Conservation (phyloP, 345 rosid species). For the Viola odorata region DNA sequence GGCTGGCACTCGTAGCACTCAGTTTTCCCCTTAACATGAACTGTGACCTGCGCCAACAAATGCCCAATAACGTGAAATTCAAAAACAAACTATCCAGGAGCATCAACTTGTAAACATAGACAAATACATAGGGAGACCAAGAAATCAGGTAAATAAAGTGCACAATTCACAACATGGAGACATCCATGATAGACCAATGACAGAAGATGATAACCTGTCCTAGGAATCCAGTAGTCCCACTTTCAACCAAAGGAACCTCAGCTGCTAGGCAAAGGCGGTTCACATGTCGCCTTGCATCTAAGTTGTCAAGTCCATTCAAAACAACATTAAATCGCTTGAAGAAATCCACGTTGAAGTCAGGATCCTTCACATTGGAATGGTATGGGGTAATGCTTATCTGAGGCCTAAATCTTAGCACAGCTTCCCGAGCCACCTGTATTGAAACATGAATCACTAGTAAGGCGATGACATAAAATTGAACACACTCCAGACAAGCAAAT, state of each 20-base stretch:
- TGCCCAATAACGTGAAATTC: slow-evolving; percentile 7
- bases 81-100: slow-evolving; percentile 7
- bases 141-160: background rate
- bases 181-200: background rate
- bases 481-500: background rate
- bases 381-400: slow-evolving; percentile 68
- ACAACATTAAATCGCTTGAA: slow-evolving; percentile 92
- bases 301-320: slow-evolving; percentile 92
- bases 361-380: slow-evolving; percentile 88
- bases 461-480: background rate
- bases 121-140: background rate
- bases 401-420: slow-evolving; percentile 90
- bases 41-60: slow-evolving; percentile 58
- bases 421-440: slow-evolving; percentile 91
- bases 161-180: background rate
- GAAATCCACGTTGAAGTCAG: slow-evolving; percentile 77
- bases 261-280: slow-evolving; percentile 99
- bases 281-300: slow-evolving; percentile 95
- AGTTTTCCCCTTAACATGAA: slow-evolving; percentile 86
- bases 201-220: slow-evolving; percentile 69
- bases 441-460: slow-evolving; percentile 7
- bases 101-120: slow-evolving; percentile 1
- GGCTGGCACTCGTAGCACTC: slow-evolving; percentile 98
- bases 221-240: slow-evolving; percentile 97
- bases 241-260: slow-evolving; percentile 92